Evolutionary conservation across 208 protist species (phyloP).

Genomic region (Trypanosoma scelopori): DNA sequence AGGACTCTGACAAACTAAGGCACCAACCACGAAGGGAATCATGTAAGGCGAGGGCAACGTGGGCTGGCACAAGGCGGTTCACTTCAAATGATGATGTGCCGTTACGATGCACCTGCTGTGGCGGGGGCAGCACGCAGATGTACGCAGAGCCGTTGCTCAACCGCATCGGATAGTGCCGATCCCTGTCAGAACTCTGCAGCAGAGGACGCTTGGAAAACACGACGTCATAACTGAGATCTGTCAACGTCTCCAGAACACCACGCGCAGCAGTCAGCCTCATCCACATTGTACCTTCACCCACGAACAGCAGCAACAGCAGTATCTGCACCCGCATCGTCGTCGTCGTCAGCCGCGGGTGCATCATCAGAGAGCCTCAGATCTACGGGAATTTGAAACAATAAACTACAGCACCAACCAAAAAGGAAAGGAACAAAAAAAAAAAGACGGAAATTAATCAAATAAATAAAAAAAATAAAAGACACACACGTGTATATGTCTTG

Average conservation of each 20-base stretch:
- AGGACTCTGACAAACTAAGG: constrained; percentile 12
- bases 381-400: background rate
- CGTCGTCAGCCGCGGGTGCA: background rate
- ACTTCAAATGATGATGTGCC: background rate
- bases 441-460: too few species aligned
- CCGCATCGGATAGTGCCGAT: constrained; percentile 39
- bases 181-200: background rate
- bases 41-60: background rate
- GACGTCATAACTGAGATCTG: constrained; percentile 16
- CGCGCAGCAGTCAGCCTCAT: background rate
- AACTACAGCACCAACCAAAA: background rate
- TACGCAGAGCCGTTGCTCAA: constrained; percentile 42
- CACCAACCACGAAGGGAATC: constrained; percentile 1
- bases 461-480: too few species aligned
- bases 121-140: constrained; percentile 38
- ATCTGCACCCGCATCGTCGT: too few species aligned
- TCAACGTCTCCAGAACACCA: background rate
- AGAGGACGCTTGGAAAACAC: constrained; percentile 24
- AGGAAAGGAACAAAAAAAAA: constrained; percentile 10
- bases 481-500: too few species aligned
- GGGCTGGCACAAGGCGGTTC: constrained; percentile 4
- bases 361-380: too few species aligned
- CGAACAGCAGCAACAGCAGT: background rate
- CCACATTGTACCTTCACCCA: background rate
- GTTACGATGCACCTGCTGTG: background rate